phyloP scores from a whole-genome alignment of 805 yeast genomes.

The Torulaspora indica region DNA sequence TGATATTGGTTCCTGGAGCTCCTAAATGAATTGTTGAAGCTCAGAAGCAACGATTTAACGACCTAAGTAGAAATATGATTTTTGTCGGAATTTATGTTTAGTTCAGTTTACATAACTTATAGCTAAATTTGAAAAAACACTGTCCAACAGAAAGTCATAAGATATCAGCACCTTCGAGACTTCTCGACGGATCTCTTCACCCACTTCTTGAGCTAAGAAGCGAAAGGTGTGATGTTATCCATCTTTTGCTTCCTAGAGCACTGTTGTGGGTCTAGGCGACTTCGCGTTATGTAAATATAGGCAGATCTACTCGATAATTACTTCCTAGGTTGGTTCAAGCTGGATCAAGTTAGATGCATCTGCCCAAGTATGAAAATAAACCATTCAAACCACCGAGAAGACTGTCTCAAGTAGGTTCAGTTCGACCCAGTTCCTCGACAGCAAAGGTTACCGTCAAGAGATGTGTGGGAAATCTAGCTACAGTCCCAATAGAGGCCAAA shows the following conservation, averaged over 20 bases:
- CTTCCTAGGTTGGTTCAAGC: background rate
- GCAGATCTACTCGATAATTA: background rate
- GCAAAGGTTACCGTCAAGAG: slow-evolving; percentile 1
- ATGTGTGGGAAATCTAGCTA: background rate
- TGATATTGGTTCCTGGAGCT: slow-evolving; percentile 30
- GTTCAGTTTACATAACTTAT: background rate
- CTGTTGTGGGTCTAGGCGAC: no score
- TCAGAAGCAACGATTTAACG: background rate
- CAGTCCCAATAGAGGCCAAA: slow-evolving; percentile 5
- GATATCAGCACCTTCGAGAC: no score
- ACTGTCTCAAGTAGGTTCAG: background rate
- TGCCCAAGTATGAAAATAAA: slow-evolving; percentile 38
- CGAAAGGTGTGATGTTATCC: no score
- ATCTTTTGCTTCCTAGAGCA: no score
- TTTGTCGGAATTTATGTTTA: background rate
- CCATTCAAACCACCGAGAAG: slow-evolving; percentile 52
- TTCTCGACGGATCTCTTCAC: no score
- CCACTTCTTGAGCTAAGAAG: no score
- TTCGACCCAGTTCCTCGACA: background rate
- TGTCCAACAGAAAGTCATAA: no score
- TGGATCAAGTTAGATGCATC: slow-evolving; percentile 15
- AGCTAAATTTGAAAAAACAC: no score
- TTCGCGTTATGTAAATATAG: background rate
- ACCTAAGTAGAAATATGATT: background rate
- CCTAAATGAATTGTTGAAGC: slow-evolving; percentile 2